Conservation (phyloP, 768 basidiomycete species). For the Sarcodon aspratus region DNA sequence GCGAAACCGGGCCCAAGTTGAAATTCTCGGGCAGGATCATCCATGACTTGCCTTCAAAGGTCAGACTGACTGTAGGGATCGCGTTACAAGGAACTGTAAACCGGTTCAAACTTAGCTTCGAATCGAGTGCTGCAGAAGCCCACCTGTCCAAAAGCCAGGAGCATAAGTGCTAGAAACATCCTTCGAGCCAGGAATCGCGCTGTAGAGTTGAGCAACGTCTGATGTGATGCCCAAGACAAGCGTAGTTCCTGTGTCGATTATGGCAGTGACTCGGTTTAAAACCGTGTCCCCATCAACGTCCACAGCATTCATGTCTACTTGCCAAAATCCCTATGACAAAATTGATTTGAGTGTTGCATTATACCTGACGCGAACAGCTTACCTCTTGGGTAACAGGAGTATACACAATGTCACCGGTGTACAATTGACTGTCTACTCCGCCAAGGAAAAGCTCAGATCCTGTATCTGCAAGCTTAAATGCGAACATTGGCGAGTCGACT, state of each 20-base stretch:
- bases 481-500: slow-evolving; percentile 5
- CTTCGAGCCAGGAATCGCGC: slow-evolving; percentile 19
- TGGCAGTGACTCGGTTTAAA: slow-evolving; percentile 9
- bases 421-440: slow-evolving; percentile 8
- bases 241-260: slow-evolving; percentile 27
- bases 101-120: too few species aligned
- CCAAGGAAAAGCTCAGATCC: slow-evolving; percentile 15
- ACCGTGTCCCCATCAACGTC: slow-evolving; percentile 12
- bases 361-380: neutral
- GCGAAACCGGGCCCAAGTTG: slow-evolving; percentile 28
- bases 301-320: slow-evolving; percentile 21
- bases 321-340: slow-evolving; percentile 21
- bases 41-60: slow-evolving; percentile 28
- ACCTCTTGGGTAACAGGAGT: slow-evolving; percentile 16
- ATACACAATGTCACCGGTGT: slow-evolving; percentile 18
- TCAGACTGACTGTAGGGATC: slow-evolving; percentile 20
- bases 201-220: slow-evolving; percentile 18
- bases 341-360: neutral
- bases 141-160: slow-evolving; percentile 18
- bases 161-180: slow-evolving; percentile 11
- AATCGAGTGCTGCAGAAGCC: too few species aligned
- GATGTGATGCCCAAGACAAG: slow-evolving; percentile 17
- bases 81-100: slow-evolving; percentile 24
- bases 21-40: slow-evolving; percentile 22
- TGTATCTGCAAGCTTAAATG: slow-evolving; percentile 10